Base-by-base conservation (phyloP, 2,329 filamentous ascomycete genomes). In the Paecilomyces niveus region DNA sequence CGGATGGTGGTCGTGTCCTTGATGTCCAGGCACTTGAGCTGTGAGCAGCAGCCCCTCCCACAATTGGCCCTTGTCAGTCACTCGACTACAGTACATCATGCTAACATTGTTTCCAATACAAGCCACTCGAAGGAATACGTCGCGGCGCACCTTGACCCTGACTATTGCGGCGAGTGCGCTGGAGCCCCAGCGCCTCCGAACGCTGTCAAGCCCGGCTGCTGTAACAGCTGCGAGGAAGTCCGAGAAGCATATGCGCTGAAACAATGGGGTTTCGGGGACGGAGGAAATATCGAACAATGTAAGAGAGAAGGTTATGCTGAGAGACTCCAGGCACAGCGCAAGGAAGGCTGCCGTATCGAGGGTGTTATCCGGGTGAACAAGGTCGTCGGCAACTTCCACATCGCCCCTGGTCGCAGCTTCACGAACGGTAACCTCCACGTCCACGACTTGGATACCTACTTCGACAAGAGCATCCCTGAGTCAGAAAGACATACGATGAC, bases 361-460 rank as follows among this genome's bases (percentile, higher is more conserved):
- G 94, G 94, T 60, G 85, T 86, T 45, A 84, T 99, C 66, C 89
- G 90, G 54, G 95, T 99, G 65, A 99, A 99, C 83, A 99, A 99
- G 79, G 94, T 99, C 26, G 84, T 99, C 57, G 94, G 94, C 58
- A 99, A 99, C 80, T 99, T 99, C 83, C 94, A 99, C 76, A 89
- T 99, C 67, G 94, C 95, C 0, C 94, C 94, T 1, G 94, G 94
- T 67, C 90, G 93, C 76, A 93, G 89, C 74, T 97, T 97, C 83
- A 96, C 89, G 75, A 96, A 90, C 70, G 92, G 91, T 65, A 96
- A 96, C 78, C 89, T 97, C 85, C 94, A 99, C 77, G 90, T 97
- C 21, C 94, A 99, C 79, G 95, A 99, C 71, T 81, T 99, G 63
- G 92, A 96, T 75, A 96, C 94, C 80, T 99, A 96, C 82, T 89